A percentile compares a stretch with the other conserved stretches of the same genome.
These are phyloP conservation scores for Styphnolobium japonicum DNA, from an alignment of 306 rosid species.

Conservation along the genomic window DNA sequence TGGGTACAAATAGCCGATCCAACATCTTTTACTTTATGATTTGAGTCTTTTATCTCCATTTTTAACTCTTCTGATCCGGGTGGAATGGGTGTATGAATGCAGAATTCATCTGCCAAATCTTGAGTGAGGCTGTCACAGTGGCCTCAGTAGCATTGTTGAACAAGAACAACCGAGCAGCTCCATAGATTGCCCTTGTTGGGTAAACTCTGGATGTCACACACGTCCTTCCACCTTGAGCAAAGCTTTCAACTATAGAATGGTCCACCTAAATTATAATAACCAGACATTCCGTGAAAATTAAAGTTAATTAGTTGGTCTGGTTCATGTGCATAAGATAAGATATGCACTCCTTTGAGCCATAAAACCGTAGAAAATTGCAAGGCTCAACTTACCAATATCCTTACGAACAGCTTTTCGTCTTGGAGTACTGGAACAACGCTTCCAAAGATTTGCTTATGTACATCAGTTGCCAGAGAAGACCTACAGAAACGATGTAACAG, in stretches of 20 bases:
- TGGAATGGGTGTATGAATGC: slow-evolving; percentile 81
- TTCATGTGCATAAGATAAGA: background rate
- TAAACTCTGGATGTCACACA: slow-evolving; percentile 71
- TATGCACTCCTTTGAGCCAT: background rate
- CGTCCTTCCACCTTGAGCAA: slow-evolving; percentile 90
- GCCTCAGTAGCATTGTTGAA: slow-evolving; percentile 85
- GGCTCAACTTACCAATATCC: slow-evolving; percentile 61
- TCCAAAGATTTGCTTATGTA: slow-evolving; percentile 55
- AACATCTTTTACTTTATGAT: background rate
- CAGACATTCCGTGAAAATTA: background rate
- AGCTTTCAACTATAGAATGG: slow-evolving; percentile 88
- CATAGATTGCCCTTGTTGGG: slow-evolving; percentile 90
- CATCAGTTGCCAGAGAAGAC: slow-evolving; percentile 77
- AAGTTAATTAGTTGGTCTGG: background rate
- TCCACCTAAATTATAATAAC: slow-evolving; percentile 58
- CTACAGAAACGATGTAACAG: slow-evolving; percentile 30
- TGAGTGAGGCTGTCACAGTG: slow-evolving; percentile 60
- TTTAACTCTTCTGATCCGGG: slow-evolving; percentile 24
- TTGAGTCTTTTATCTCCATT: background rate
- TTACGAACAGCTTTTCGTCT: slow-evolving; percentile 64
- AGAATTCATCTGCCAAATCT: slow-evolving; percentile 92
- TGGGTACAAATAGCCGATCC: background rate
- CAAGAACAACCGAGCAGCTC: slow-evolving; percentile 66
- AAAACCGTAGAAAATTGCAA: background rate
- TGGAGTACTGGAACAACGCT: slow-evolving; percentile 66